Evolutionary conservation across 2,329 filamentous ascomycete species (phyloP), one percentile per base, ranked within the genome.

Genomic region (Neopestalotiopsis rosae): DNA sequence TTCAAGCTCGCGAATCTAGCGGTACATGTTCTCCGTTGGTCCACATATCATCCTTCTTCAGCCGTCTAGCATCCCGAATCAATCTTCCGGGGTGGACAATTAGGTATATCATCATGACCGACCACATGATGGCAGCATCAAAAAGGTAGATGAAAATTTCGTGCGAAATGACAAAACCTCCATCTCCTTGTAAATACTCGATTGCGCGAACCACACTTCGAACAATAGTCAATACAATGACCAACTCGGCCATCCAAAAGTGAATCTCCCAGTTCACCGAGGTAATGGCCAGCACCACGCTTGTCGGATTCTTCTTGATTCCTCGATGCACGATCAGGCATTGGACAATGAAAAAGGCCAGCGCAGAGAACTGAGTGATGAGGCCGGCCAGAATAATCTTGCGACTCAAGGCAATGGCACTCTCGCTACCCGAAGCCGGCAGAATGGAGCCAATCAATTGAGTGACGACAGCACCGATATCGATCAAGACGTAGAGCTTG

Each of bases 371-470:
- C 71, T 89, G 87, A 5, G 87, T 73, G 10, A 84, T 74, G 3
- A 89, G 75, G 5, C 87, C 87, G 2, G 71, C 82, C 13, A 88
- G 74, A 7, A 88, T 82, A 57, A 88, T 76, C 12, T 81, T 79
- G 69, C 83, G 75, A 24, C 82, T 82, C 1, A 74, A 71, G 12
- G 81, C 73, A 13, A 71, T 77, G 30, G 59, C 71, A 63, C 65
- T 67, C 59, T 76, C 71, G 1, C 75, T 75, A 0, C 78, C 75
- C 2, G 74, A 70, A 0, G 78, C 74, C 63, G 77, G 72, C 9
- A 81, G 71, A 0, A 74, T 76, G 3, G 75, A 78, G 4, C 82
- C 82, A 14, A 75, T 79, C 20, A 77, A 75, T 71, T 87, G 85
- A 0, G 84, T 75, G 2, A 79, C 38, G 67, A 87, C 82, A 3